These are phyloP conservation scores for Chiua virens DNA, from an alignment of 768 basidiomycete genomes.

Conservation along the genomic window DNA sequence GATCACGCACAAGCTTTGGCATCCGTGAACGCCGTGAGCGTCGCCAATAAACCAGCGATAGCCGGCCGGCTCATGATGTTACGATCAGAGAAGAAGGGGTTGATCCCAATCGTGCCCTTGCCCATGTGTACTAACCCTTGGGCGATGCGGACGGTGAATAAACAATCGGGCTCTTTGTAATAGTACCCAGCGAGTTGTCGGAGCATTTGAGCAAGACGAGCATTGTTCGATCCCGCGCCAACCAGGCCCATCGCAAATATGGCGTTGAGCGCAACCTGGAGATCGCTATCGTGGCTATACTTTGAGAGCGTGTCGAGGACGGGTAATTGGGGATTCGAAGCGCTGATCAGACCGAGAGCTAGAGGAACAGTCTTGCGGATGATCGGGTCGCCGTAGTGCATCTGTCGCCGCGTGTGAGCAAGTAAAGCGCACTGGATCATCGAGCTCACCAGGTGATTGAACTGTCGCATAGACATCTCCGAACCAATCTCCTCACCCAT, in stretches of 20 bases:
- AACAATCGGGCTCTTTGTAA: constrained; percentile 92
- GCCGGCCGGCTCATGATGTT: constrained; percentile 87
- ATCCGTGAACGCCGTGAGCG: constrained; percentile 90
- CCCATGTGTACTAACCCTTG: constrained; percentile 99
- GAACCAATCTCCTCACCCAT: constrained; percentile 99
- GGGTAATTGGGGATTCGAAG: constrained; percentile 92
- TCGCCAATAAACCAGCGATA: constrained; percentile 85
- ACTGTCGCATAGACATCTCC: constrained; percentile 96
- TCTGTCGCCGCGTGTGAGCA: constrained; percentile 50
- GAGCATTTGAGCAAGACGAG: constrained; percentile 95
- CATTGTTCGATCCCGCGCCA: constrained; percentile 98
- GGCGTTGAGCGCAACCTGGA: constrained; percentile 93
- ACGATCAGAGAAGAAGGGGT: constrained; percentile 95
- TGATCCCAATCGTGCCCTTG: constrained; percentile 95
- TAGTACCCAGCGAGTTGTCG: constrained; percentile 98
- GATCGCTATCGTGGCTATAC: constrained; percentile 98
- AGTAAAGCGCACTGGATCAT: neutral
- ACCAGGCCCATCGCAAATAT: constrained; percentile 99
- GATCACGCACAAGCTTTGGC: constrained; percentile 81
- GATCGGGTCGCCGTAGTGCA: constrained; percentile 95
- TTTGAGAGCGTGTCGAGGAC: constrained; percentile 97
- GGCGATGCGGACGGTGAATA: constrained; percentile 95
- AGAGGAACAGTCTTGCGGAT: constrained; percentile 93
- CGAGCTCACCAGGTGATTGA: constrained; percentile 86
- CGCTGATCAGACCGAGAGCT: constrained; percentile 90